Base-by-base conservation (phyloP, 2,329 filamentous ascomycete genomes). In the Fusarium cyanostomum region DNA sequence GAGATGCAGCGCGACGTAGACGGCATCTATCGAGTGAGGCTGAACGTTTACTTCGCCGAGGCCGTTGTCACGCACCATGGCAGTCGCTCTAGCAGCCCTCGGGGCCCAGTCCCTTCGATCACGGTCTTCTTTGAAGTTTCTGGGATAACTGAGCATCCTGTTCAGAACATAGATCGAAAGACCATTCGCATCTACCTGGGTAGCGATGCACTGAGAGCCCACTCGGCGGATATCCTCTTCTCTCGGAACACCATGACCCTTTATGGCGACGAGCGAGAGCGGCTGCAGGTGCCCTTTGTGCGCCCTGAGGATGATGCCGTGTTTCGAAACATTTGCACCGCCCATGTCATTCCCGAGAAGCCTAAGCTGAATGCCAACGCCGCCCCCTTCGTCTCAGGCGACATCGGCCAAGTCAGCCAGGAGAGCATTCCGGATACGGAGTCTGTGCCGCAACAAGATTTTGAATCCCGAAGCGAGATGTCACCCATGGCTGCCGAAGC, bases 211-310 rank as follows among this genome's bases (percentile, higher is more conserved):
- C 82, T 99, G 54, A 87, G 94, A 62, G 84, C 90, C 9, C 92
- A 96, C 72, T 96, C 91, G 66, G 94, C 92, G 21, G 95, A 98
- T 74, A 84, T 99, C 10, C 79, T 98, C 18, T 92, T 99, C 70
- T 98, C 95, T 0, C 92, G 94, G 65, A 97, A 97, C 72, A 90
- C 90, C 64, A 87, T 99, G 81, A 90, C 91, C 0, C 81, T 98
- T 26, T 94, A 93, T 67, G 92, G 96, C 68, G 91, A 92, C 72
- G 92, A 96, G 56, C 86, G 90, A 41, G 92, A 91, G 74, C 95
- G 94, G 71, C 81, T 98, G 11, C 93, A 92, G 13, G 89, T 99
- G 30, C 95, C 95, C 3, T 90, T 99, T 66, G 93, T 97, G 35
- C 88, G 95, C 26, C 95, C 95, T 0, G 95, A 98, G 75, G 90